phyloP scores from a whole-genome alignment of 495 filamentous ascomycete species.

The Podospora pseudocomata region DNA sequence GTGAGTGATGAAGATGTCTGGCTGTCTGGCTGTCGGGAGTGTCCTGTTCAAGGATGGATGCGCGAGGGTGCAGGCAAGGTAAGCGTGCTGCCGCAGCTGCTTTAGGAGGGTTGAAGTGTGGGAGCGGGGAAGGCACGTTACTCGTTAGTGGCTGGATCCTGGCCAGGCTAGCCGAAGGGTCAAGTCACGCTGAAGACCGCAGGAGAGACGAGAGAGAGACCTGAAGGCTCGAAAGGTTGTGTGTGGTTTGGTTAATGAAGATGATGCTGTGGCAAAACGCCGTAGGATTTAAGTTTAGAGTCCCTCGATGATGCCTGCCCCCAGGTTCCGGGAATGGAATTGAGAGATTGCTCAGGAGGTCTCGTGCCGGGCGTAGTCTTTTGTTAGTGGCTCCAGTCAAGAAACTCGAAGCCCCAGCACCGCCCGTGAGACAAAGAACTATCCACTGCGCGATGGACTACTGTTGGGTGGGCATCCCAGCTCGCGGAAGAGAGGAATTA shows the following conservation, averaged over 20 bases:
- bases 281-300: constrained; percentile 11
- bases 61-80: constrained; percentile 25
- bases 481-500: constrained; percentile 5
- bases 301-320: constrained; percentile 11
- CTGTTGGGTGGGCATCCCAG: neutral
- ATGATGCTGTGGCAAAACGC: constrained; percentile 29
- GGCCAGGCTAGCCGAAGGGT: constrained; percentile 23
- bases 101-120: constrained; percentile 23
- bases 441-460: neutral
- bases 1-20: constrained; percentile 19
- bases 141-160: constrained; percentile 28
- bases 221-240: neutral
- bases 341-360: constrained; percentile 2
- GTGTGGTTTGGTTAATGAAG: neutral
- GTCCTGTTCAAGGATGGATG: constrained; percentile 20
- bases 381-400: constrained; percentile 2
- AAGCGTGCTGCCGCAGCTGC: constrained; percentile 15
- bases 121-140: constrained; percentile 26
- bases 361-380: constrained; percentile 1
- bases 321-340: constrained; percentile 9
- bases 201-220: neutral
- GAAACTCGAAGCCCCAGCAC: constrained; percentile 1
- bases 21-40: constrained; percentile 1
- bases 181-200: constrained; percentile 12
- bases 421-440: constrained; percentile 2